Evolutionary conservation across 2,329 filamentous ascomycete genomes (phyloP), one percentile per base, ranked within the genome.

Genomic region (Acrocalymma vagum): DNA sequence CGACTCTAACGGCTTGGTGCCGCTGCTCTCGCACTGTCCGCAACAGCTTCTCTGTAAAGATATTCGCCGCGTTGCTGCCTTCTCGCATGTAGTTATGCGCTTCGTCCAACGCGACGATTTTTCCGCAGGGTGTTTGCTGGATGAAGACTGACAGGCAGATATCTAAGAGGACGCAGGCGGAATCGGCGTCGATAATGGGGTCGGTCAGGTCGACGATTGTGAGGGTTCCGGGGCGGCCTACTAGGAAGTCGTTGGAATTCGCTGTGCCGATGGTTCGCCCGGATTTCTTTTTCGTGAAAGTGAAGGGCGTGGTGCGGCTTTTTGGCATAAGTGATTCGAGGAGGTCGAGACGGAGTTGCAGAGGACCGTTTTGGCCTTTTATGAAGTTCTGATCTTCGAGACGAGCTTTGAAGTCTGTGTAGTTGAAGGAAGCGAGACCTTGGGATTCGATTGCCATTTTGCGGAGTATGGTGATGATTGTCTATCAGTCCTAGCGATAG

Each of bases 141-240:
- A 88, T 63, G 58, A 90, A 89, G 0, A 90, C 66, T 1, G 76
- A 78, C 1, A 92, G 74, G 23, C 82, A 86, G 16, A 90, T 86
- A 38, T 87, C 83, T 64, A 92, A 92, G 0, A 92, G 70, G 0
- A 80, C 75, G 55, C 87, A 92, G 0, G 86, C 86, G 27, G 79
- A 80, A n/a, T 83, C 79, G 0, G 81, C 65, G 1, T 85, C 85
- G 6, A 90, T 73, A 48, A 85, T 88, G 0, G 87, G 85, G 59
- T 86, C 88, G 0, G 83, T 87, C 0, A 93, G 70, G 53, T 93
- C 88, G 3, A 90, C 68, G 32, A 88, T 85, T 0, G 82, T 86
- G 0, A 87, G 68, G 3, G 69, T 67, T 2, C 81, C 80, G 73
- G 67, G 46, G 73, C 31, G n/a, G 5, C 51, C 45, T 4, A 24